These are phyloP conservation scores for Epithele typhae DNA, from an alignment of 768 basidiomycete genomes.

Conservation along the genomic window DNA sequence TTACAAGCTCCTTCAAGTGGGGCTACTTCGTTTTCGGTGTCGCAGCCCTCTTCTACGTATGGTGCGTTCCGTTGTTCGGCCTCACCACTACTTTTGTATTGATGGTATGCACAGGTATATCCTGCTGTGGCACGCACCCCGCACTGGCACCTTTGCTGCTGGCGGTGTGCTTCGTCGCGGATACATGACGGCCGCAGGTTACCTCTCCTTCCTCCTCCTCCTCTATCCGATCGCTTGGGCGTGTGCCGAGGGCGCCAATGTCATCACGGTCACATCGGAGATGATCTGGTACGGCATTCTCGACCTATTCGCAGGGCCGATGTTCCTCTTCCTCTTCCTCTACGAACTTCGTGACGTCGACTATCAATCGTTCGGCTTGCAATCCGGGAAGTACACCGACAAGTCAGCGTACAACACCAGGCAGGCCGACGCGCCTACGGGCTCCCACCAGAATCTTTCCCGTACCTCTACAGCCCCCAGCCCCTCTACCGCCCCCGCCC, in stretches of 20 bases:
- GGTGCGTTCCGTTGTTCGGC: conserved; percentile 12
- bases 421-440: conserved; percentile 1
- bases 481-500: background rate
- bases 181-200: conserved; percentile 33
- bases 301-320: conserved; percentile 33
- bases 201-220: conserved; percentile 51
- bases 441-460: conserved; percentile 1
- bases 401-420: conserved; percentile 1
- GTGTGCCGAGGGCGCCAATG: conserved; percentile 47
- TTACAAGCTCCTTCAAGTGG: conserved; percentile 48
- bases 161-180: conserved; percentile 20
- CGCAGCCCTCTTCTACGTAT: conserved; percentile 39
- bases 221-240: conserved; percentile 60
- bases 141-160: conserved; percentile 25
- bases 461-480: too few relatives aligned
- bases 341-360: conserved; percentile 23
- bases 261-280: conserved; percentile 45
- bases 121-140: conserved; percentile 25
- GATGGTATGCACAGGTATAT: conserved; percentile 28
- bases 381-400: conserved; percentile 25
- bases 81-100: background rate
- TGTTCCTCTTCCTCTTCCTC: conserved; percentile 33
- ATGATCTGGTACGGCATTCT: conserved; percentile 54
- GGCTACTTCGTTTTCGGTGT: conserved; percentile 44
- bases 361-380: conserved; percentile 22